These are phyloP conservation scores for Saposhnikovia divaricata DNA, from an alignment of 129 eudicot species.

Conservation along the genomic window DNA sequence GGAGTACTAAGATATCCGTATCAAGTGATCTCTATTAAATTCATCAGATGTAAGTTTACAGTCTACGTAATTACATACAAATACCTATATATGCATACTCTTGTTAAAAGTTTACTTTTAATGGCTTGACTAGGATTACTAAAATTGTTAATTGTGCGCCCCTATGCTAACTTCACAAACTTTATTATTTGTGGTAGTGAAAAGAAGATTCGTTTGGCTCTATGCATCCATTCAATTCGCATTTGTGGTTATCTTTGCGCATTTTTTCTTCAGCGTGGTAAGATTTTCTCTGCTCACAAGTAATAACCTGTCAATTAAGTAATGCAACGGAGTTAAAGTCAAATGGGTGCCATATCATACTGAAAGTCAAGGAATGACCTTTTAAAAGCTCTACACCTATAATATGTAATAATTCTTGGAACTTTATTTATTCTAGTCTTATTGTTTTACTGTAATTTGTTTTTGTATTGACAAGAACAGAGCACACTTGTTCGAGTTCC, in stretches of 20 bases:
- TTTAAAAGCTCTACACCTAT: neutral
- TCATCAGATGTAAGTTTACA: neutral
- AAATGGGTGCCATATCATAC: no score
- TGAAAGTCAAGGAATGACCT: neutral
- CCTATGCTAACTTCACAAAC: conserved; percentile 2
- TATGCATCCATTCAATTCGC: conserved; percentile 74
- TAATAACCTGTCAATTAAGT: neutral
- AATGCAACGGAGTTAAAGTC: no score
- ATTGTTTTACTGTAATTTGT: neutral
- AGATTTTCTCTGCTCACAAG: conserved; percentile 17
- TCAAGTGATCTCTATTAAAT: neutral
- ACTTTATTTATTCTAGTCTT: neutral
- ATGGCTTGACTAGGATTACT: neutral
- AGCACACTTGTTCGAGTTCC: neutral
- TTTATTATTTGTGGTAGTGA: conserved; percentile 36
- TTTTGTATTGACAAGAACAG: neutral
- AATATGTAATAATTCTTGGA: neutral
- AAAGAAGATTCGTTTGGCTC: conserved; percentile 64
- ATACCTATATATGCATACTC: neutral
- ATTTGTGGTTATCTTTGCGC: conserved; percentile 77
- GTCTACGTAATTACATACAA: neutral
- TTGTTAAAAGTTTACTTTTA: neutral
- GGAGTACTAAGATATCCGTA: neutral
- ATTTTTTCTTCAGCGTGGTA: conserved; percentile 81
- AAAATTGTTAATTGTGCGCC: neutral